Percentiles rank a stretch among this genome's conserved stretches.
These are phyloP conservation scores for Dillenia turbinata DNA, from an alignment of 164 flowering plant genomes.

Conservation along the genomic window DNA sequence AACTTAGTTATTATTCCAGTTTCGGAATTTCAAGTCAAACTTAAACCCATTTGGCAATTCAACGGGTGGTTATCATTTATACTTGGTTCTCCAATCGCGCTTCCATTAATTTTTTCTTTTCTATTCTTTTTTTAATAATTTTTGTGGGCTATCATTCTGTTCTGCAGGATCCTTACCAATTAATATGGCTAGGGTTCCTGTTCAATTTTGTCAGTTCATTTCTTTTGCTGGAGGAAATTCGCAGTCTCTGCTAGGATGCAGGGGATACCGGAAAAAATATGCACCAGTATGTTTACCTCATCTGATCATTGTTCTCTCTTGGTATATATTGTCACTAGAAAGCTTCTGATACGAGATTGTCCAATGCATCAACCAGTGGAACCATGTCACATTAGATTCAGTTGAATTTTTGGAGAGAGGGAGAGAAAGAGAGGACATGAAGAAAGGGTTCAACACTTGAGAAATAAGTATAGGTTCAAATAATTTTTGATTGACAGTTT, in stretches of 20 bases:
- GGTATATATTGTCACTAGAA: too few species aligned
- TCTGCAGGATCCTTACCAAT: conserved; percentile 26
- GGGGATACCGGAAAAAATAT: conserved; percentile 12
- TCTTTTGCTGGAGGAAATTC: conserved; percentile 9
- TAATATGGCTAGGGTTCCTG: conserved; percentile 12
- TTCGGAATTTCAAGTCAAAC: too few species aligned
- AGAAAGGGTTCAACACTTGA: too few species aligned
- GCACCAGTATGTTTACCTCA: conserved; percentile 27
- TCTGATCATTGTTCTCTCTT: neutral
- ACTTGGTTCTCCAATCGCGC: neutral
- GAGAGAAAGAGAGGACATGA: too few species aligned
- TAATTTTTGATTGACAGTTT: too few species aligned
- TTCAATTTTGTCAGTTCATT: conserved; percentile 14
- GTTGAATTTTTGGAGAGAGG: too few species aligned
- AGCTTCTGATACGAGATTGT: too few species aligned
- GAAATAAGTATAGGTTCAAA: too few species aligned
- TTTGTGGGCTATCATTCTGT: neutral
- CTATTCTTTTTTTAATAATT: neutral
- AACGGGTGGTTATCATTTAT: neutral
- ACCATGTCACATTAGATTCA: too few species aligned
- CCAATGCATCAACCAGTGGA: too few species aligned
- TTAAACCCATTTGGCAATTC: neutral
- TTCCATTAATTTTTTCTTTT: neutral
- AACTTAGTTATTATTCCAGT: too few species aligned
- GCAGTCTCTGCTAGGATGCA: conserved; percentile 9